Percentiles rank a stretch among this genome's conserved stretches.
These are phyloP conservation scores for Penicillium sp. DNA, from an alignment of 2,329 filamentous ascomycete genomes.

Conservation along the genomic window DNA sequence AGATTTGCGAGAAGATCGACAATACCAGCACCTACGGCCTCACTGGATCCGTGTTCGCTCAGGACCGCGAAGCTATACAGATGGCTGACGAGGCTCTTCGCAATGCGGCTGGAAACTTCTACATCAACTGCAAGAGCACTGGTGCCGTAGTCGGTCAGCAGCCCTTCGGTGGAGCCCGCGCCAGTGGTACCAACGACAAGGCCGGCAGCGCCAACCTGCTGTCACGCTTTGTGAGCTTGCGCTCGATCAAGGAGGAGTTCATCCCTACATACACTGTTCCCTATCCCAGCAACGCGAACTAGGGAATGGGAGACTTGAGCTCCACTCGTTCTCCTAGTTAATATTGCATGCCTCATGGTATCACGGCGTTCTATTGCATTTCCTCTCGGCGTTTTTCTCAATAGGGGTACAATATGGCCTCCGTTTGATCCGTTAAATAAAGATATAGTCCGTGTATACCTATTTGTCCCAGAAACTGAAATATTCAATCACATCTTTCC, in stretches of 20 bases:
- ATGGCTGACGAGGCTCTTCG: constrained; percentile 36
- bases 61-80: constrained; percentile 34
- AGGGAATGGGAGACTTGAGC: constrained; percentile 34
- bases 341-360: constrained; percentile 16
- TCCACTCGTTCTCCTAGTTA: constrained; percentile 1
- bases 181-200: constrained; percentile 69
- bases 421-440: neutral
- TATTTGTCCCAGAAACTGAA: neutral
- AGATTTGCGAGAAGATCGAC: constrained; percentile 51
- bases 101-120: constrained; percentile 40
- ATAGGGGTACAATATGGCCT: neutral
- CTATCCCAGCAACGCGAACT: constrained; percentile 65
- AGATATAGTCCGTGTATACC: constrained; percentile 1
- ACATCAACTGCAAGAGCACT: constrained; percentile 51
- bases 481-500: neutral
- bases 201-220: constrained; percentile 61
- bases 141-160: constrained; percentile 69
- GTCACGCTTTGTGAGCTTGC: constrained; percentile 60
- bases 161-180: constrained; percentile 64
- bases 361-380: constrained; percentile 21
- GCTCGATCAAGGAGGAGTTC: constrained; percentile 73
- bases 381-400: constrained; percentile 16
- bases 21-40: constrained; percentile 40
- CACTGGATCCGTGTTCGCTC: constrained; percentile 42
- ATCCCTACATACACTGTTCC: constrained; percentile 55